A percentile compares a stretch with the other conserved stretches of the same genome.
Evolutionary conservation across 2,329 filamentous ascomycete genomes (phyloP).

Genomic region (Rhynchosporium secalis): DNA sequence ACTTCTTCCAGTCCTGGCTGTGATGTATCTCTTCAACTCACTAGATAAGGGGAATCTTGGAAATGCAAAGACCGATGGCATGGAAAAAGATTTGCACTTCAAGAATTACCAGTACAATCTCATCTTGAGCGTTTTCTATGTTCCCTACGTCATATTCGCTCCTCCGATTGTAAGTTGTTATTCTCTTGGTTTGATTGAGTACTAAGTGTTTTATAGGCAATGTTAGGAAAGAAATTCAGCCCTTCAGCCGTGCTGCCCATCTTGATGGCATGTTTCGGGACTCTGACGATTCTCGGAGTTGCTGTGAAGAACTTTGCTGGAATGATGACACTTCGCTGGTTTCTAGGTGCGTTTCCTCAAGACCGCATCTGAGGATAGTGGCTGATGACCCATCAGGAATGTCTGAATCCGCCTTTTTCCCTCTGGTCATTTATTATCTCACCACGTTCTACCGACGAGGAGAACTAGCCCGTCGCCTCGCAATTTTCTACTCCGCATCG

Average conservation of each 20-base stretch:
- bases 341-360: constrained; percentile 51
- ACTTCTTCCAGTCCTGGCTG: constrained; percentile 53
- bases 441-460: constrained; percentile 70
- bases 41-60: constrained; percentile 54
- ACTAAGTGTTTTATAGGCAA: constrained; percentile 42
- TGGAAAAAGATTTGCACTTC: constrained; percentile 56
- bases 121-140: constrained; percentile 70
- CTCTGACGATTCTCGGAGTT: constrained; percentile 56
- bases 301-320: constrained; percentile 61
- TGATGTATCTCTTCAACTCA: constrained; percentile 54
- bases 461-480: constrained; percentile 68
- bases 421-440: constrained; percentile 58
- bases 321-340: constrained; percentile 67
- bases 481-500: constrained; percentile 73
- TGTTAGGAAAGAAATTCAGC: constrained; percentile 68
- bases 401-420: constrained; percentile 68
- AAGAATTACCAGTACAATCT: constrained; percentile 66
- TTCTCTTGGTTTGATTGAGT: neutral
- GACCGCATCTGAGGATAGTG: neutral
- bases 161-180: constrained; percentile 51
- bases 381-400: constrained; percentile 42
- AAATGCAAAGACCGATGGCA: constrained; percentile 53
- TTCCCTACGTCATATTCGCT: constrained; percentile 71
- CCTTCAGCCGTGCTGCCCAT: constrained; percentile 63
- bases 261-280: constrained; percentile 69